phyloP scores from a whole-genome alignment of 257 asterid genomes.

The Solanum gracilifrons region DNA sequence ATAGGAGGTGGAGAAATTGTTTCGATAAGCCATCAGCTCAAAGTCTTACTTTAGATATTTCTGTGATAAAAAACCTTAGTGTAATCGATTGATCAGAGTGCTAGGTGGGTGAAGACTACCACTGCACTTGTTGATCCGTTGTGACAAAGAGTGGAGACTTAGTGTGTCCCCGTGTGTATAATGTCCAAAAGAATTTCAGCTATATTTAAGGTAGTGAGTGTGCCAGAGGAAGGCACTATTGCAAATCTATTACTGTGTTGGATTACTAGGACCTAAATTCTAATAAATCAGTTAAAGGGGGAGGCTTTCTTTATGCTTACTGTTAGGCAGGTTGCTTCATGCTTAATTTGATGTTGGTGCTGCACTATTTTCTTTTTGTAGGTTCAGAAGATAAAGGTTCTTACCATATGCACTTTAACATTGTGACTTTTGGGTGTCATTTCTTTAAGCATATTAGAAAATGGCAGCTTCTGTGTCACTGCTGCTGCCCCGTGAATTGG shows the following conservation, averaged over 20 bases:
- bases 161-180: background rate
- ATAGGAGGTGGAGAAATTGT: background rate
- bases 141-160: background rate
- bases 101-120: background rate
- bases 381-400: slow-evolving; percentile 1
- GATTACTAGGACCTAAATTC: background rate
- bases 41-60: background rate
- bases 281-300: background rate
- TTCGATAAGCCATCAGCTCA: background rate
- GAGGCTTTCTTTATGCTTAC: background rate
- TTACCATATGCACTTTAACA: background rate
- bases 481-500: slow-evolving; percentile 13
- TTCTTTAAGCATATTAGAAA: background rate
- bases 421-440: background rate
- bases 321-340: background rate
- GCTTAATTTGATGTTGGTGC: background rate
- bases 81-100: background rate
- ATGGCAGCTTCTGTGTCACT: slow-evolving; percentile 34
- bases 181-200: background rate
- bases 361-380: background rate
- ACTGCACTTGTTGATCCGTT: background rate
- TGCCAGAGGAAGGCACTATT: background rate
- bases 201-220: background rate
- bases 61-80: background rate
- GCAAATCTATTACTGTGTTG: background rate